These are phyloP conservation scores for Dactylellina drechsleri DNA, from an alignment of 2,329 filamentous ascomycete species.

Conservation along the genomic window DNA sequence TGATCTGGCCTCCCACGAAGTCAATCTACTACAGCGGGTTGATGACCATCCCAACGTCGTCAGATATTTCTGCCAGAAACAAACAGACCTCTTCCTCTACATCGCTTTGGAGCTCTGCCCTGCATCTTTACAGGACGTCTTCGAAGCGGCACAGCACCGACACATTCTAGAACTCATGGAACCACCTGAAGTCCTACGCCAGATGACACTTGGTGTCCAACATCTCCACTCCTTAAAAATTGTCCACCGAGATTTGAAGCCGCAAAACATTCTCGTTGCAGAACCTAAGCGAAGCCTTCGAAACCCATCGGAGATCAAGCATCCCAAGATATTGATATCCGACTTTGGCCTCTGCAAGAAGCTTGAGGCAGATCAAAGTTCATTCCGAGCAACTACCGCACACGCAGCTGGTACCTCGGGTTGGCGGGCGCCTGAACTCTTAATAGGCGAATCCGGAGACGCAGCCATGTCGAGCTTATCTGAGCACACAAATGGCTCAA, in stretches of 20 bases:
- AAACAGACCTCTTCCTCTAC: slow-evolving; percentile 89
- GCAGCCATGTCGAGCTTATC: slow-evolving; percentile 58
- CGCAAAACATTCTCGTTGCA: slow-evolving; percentile 92
- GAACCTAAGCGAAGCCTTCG: slow-evolving; percentile 65
- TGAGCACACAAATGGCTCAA: slow-evolving; percentile 64
- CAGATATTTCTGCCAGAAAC: slow-evolving; percentile 92
- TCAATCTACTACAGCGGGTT: slow-evolving; percentile 86
- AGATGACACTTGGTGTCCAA: slow-evolving; percentile 87
- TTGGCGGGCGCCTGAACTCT: slow-evolving; percentile 94
- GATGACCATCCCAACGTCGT: slow-evolving; percentile 98
- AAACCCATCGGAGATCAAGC: slow-evolving; percentile 67
- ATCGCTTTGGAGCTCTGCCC: slow-evolving; percentile 95
- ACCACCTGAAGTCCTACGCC: slow-evolving; percentile 80
- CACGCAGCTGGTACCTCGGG: slow-evolving; percentile 93
- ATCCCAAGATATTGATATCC: slow-evolving; percentile 88
- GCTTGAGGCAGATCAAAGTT: slow-evolving; percentile 90
- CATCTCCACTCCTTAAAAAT: slow-evolving; percentile 92
- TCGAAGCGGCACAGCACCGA: slow-evolving; percentile 77
- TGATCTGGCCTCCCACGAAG: slow-evolving; percentile 93
- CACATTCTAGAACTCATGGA: slow-evolving; percentile 67
- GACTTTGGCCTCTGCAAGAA: slow-evolving; percentile 99
- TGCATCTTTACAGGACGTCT: slow-evolving; percentile 89
- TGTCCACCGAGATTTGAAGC: slow-evolving; percentile 96
- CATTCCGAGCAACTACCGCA: slow-evolving; percentile 91
- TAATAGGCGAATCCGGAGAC: slow-evolving; percentile 79